Base-by-base conservation (phyloP, 2,329 filamentous ascomycete species). In the Teratosphaeria gauchensis region DNA sequence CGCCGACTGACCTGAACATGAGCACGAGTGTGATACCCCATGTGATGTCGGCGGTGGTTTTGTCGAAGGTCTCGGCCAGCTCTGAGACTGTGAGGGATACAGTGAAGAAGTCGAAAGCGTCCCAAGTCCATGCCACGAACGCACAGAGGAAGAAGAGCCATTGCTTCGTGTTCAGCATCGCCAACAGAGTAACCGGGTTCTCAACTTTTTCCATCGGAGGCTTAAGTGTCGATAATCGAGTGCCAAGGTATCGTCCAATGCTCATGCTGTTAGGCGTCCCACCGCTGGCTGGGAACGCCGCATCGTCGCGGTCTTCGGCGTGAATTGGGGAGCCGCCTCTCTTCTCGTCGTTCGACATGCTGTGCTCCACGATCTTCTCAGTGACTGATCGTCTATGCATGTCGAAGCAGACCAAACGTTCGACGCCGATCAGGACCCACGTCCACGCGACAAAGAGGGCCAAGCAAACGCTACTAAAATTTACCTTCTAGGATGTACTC, bases 31-130 rank as follows among this genome's bases (percentile, higher is more conserved):
- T 76, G 59, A 78, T 76, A 54, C 76, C 81, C 82, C 82, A 85
- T 2, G 83, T 84, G 59, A 85, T 84, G 56, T 84, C 79, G 9
- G 78, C 78, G 55, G 81, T 80, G 2, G 77, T 75, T 62, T 78
- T 80, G 54, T 73, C 75, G 64, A 85, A 85, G 2, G 73, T 69
- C 59, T 79, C 73, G 2, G 82, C 81, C 11, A 85, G 71, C 42
- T 82, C 67, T 5, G 73, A 71, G 16, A 84, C 78, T 0, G 81
- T 82, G 55, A 85, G 70, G 4, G 80, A 83, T 28, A 85, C 82
- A 28, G 82, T 83, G 72, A 84, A 85, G 72, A 84, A 85, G 66
- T 85, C 82, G 58, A 84, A 83, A 0, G 82, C 68, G 64, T 82
- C 79, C 77, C 78, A 81, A 1, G 74, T 73, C 79, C 82, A 84